phyloP scores from a whole-genome alignment of 2,329 filamentous ascomycete genomes.

The Aspergillus nomiae region DNA sequence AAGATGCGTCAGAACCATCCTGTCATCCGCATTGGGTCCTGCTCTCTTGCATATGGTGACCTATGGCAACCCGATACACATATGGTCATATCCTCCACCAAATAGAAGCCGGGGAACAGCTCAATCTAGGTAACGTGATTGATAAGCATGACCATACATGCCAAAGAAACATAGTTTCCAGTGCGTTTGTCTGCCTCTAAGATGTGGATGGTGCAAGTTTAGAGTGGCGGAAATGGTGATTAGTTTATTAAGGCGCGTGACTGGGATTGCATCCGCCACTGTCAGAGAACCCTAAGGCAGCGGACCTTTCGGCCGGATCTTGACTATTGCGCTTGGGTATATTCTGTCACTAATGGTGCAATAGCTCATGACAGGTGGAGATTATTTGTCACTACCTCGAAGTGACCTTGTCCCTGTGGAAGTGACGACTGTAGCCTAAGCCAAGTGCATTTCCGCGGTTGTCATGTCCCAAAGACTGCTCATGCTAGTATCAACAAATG shows the following conservation, averaged over 20 bases:
- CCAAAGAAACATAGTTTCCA: not conserved
- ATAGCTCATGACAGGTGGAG: too few relatives aligned
- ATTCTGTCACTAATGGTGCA: too few relatives aligned
- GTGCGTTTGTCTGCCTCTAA: not conserved
- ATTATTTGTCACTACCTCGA: too few relatives aligned
- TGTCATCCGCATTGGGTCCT: not conserved
- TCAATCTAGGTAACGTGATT: not conserved
- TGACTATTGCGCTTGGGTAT: too few relatives aligned
- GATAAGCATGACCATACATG: not conserved
- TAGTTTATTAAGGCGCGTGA: not conserved
- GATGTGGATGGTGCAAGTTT: not conserved
- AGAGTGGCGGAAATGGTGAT: not conserved
- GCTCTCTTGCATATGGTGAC: not conserved
- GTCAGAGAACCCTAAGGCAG: not conserved
- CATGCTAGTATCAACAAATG: too few relatives aligned
- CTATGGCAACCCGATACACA: not conserved
- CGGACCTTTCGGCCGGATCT: too few relatives aligned
- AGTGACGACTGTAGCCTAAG: too few relatives aligned
- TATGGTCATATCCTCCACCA: not conserved
- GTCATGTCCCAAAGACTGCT: too few relatives aligned
- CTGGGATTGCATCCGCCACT: not conserved
- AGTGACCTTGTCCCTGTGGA: too few relatives aligned
- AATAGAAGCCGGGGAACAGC: not conserved
- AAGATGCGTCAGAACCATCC: not conserved
- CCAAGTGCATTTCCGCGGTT: too few relatives aligned